Evolutionary conservation across 805 yeast genomes (phyloP), one percentile per base, ranked within the genome.

Genomic region (Scheffersomyces coipomensis): DNA sequence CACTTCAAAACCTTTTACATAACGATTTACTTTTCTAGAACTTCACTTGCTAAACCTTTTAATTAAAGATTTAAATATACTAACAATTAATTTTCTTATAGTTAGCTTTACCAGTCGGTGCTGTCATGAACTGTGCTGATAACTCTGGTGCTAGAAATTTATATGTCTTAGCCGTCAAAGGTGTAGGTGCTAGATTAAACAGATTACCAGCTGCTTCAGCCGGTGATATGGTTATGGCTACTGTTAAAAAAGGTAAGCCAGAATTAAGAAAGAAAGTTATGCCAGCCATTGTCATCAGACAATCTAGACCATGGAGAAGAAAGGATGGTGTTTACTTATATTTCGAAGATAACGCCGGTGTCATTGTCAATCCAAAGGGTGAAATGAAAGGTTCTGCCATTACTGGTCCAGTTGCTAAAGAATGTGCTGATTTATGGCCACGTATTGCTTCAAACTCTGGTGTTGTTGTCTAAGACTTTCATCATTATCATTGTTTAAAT

Each of bases 351-450:
- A 93, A 93, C 71, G 99, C 99, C 57, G 99, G 99, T 85, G 99
- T 95, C 75, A 93, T 93, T 71, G 99, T 93, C 74, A 93, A 93
- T 81, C 99, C 99, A 72, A 93, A 93, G 93, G 99, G 99, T 83
- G 99, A 93, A 79, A 93, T 95, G 99, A 93, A 93, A 84, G 99
- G 99, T 79, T 95, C 99, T 60, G 99, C 99, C 68, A 93, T 93
- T 75, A 95, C 99, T 69, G 99, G 99, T 76, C 99, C 99, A 68
- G 99, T 93, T 71, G 98, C 97, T 75, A 93, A 93, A 81, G 99
- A 93, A 83, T 95, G 99, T 83, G 99, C 99, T 73, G 99, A 93
- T 73, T 86, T 93, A 76, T 93, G 99, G 99, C 99, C 99, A 75
- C 88, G 99, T 83, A 93, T 93, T 81, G 98, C 99, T 70, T 89